Conservation (phyloP, 352 stramenopile species). For the Pythium pyrilobum region DNA sequence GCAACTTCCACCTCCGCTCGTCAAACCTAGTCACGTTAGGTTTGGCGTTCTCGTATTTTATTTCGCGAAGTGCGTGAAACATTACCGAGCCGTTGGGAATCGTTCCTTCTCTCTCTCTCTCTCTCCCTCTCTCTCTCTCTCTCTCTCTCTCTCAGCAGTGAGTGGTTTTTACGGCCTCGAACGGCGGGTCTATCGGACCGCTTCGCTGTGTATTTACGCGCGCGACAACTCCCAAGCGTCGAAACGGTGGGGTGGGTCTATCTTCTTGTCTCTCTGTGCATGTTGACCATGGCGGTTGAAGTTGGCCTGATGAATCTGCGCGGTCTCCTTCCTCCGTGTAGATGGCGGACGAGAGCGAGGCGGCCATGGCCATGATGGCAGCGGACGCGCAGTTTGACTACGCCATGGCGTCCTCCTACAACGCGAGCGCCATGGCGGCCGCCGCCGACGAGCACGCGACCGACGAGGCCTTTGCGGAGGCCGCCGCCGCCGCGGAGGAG, state of each 20-base stretch:
- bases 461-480: neutral
- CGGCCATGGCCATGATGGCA: slow-evolving; percentile 19
- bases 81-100: too few relatives aligned
- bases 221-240: too few relatives aligned
- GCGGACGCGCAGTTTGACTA: slow-evolving; percentile 17
- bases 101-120: too few relatives aligned
- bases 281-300: too few relatives aligned
- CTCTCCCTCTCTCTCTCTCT: too few relatives aligned
- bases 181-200: too few relatives aligned
- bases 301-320: neutral
- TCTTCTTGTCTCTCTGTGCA: too few relatives aligned
- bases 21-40: neutral
- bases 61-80: neutral
- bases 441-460: neutral
- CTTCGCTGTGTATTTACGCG: too few relatives aligned
- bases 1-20: neutral
- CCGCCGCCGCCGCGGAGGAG: neutral
- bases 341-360: slow-evolving; percentile 10
- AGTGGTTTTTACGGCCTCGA: too few relatives aligned
- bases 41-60: too few relatives aligned
- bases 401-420: slow-evolving; percentile 17
- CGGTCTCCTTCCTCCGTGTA: neutral
- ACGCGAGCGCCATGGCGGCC: slow-evolving; percentile 2
- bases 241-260: too few relatives aligned
- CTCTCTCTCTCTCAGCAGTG: too few relatives aligned